A percentile compares a stretch with the other conserved stretches of the same genome.
Conservation (phyloP, 139 green algal species). For the Eudorina sp. region DNA sequence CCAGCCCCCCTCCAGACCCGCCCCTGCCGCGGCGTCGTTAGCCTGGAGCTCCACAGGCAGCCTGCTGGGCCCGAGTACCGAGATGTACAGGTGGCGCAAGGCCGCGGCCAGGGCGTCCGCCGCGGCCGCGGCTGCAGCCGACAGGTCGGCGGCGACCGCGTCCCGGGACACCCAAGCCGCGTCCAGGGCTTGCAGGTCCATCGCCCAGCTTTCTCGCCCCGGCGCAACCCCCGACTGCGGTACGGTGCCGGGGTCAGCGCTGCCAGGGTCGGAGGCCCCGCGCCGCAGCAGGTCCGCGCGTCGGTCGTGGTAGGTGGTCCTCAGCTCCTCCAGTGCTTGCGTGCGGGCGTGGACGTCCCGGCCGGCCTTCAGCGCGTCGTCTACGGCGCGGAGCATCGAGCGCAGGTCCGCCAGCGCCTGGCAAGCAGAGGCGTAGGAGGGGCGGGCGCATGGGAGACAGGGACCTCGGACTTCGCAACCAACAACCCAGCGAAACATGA, state of each 20-base stretch:
- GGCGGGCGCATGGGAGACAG: no score
- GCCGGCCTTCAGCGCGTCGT: slow-evolving; percentile 6
- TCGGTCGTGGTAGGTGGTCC: slow-evolving; percentile 22
- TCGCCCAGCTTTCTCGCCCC: not conserved
- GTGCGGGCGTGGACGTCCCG: not conserved
- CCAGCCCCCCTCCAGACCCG: not conserved
- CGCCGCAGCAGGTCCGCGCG: not conserved
- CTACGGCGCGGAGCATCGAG: not conserved
- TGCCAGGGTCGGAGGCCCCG: not conserved
- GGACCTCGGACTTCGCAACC: no score
- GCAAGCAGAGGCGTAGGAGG: not conserved
- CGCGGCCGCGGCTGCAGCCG: not conserved
- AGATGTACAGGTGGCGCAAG: slow-evolving; percentile 3
- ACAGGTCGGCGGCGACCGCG: not conserved
- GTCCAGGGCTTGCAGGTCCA: slow-evolving; percentile 2
- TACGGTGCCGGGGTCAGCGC: not conserved
- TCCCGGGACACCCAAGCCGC: slow-evolving; percentile 32
- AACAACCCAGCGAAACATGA: no score
- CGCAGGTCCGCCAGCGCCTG: slow-evolving; percentile 8
- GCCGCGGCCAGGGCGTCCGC: not conserved
- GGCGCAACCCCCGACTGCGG: not conserved
- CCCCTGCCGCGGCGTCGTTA: not conserved
- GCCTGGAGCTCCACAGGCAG: not conserved
- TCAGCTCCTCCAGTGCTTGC: slow-evolving; percentile 8
- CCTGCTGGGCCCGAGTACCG: not conserved